phyloP scores from a whole-genome alignment of 441 rosid species.

The Croton setiger region DNA sequence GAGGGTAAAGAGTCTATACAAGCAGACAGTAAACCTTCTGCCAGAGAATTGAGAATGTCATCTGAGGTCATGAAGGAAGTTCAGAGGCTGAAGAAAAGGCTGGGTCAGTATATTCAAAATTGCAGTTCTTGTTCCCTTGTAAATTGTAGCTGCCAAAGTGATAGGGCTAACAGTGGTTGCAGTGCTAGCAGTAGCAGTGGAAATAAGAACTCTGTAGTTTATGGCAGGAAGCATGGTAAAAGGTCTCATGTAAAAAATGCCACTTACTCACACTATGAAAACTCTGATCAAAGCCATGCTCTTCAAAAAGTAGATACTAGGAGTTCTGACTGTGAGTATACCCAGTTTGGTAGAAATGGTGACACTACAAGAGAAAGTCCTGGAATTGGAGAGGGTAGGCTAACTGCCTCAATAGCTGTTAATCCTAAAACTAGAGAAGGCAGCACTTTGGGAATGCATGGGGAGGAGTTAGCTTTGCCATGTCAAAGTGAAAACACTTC shows the following conservation, averaged over 20 bases:
- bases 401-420: slow-evolving; percentile 16
- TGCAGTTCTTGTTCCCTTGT: slow-evolving; percentile 82
- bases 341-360: slow-evolving; percentile 23
- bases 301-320: slow-evolving; percentile 27
- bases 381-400: slow-evolving; percentile 10
- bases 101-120: slow-evolving; percentile 53
- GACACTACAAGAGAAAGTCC: slow-evolving; percentile 24
- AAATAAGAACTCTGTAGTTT: slow-evolving; percentile 32
- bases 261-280: slow-evolving; percentile 27
- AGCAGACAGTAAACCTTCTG: slow-evolving; percentile 37
- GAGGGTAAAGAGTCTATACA: slow-evolving; percentile 50
- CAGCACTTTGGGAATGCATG: slow-evolving; percentile 20
- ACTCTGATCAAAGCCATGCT: slow-evolving; percentile 32
- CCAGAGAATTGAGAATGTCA: slow-evolving; percentile 64
- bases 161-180: slow-evolving; percentile 89
- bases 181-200: slow-evolving; percentile 85
- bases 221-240: slow-evolving; percentile 59
- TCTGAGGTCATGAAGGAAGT: slow-evolving; percentile 86
- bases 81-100: slow-evolving; percentile 76
- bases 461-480: slow-evolving; percentile 23
- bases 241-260: slow-evolving; percentile 41
- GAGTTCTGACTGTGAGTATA: slow-evolving; percentile 16
- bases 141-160: slow-evolving; percentile 91
- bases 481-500: slow-evolving; percentile 28
- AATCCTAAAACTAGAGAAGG: slow-evolving; percentile 15